A percentile compares a stretch with the other conserved stretches of the same genome.
phyloP scores from a whole-genome alignment of 768 basidiomycete genomes.

The Terana coerulea region DNA sequence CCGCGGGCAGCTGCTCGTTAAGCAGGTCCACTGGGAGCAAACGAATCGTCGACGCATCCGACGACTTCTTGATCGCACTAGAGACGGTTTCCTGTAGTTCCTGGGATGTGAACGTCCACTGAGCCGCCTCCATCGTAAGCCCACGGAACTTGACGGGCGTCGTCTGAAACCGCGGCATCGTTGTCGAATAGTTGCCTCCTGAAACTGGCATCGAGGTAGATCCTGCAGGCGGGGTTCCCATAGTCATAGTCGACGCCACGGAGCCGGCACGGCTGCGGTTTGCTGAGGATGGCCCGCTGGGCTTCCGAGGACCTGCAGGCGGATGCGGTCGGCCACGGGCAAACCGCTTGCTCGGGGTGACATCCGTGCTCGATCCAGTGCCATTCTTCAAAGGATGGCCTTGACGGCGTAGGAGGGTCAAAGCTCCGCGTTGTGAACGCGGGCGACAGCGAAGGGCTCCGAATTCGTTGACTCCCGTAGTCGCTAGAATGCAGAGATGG shows the following conservation, averaged over 20 bases:
- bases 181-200: slow-evolving; percentile 13
- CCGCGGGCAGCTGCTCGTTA: slow-evolving; percentile 62
- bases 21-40: slow-evolving; percentile 60
- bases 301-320: slow-evolving; percentile 60
- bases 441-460: no score
- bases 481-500: no score
- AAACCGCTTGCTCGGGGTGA: no score
- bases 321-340: slow-evolving; percentile 47
- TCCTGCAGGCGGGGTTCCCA: slow-evolving; percentile 23
- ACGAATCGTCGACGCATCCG: slow-evolving; percentile 68
- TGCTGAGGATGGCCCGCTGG: slow-evolving; percentile 26
- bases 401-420: no score
- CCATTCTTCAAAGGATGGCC: no score
- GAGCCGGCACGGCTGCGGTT: slow-evolving; percentile 41
- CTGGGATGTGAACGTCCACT: slow-evolving; percentile 76
- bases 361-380: no score
- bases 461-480: no score
- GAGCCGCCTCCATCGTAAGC: slow-evolving; percentile 75
- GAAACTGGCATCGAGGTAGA: slow-evolving; percentile 8
- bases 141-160: slow-evolving; percentile 64
- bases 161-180: slow-evolving; percentile 51
- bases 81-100: slow-evolving; percentile 76
- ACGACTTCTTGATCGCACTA: slow-evolving; percentile 66
- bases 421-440: no score
- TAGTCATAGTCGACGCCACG: slow-evolving; percentile 35